Evolutionary conservation across 352 stramenopile genomes (phyloP).

Genomic region (Phytophthora quininea): DNA sequence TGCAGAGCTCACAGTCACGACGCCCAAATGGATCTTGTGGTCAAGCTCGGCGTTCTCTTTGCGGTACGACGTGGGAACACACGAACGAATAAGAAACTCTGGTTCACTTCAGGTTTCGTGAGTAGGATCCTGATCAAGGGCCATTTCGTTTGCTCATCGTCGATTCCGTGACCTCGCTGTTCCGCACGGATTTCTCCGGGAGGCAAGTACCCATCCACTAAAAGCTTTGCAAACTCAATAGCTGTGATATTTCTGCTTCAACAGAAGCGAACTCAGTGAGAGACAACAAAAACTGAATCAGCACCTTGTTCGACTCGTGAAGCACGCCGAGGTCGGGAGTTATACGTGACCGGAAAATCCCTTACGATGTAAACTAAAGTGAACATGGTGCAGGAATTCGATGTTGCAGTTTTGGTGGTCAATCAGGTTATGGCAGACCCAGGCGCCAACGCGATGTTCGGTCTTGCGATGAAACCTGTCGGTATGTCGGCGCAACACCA

Average conservation of each 20-base stretch:
- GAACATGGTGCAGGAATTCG: constrained; percentile 84
- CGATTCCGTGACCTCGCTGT: constrained; percentile 91
- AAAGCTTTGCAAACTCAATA: too few species aligned
- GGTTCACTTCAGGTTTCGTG: constrained; percentile 4
- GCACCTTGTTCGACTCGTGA: constrained; percentile 87
- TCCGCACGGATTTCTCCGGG: constrained; percentile 89
- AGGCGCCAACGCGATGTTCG: constrained; percentile 84
- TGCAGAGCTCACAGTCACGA: constrained; percentile 86
- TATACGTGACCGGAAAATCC: not conserved
- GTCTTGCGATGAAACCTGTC: constrained; percentile 83
- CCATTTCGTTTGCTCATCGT: constrained; percentile 89
- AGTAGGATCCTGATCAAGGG: constrained; percentile 66
- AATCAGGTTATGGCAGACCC: constrained; percentile 94
- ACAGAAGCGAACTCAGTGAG: constrained; percentile 60
- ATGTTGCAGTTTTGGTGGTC: constrained; percentile 92
- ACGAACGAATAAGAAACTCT: not conserved
- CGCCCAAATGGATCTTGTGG: constrained; percentile 88
- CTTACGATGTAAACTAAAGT: not conserved
- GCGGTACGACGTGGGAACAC: constrained; percentile 48
- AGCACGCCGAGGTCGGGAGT: constrained; percentile 64
- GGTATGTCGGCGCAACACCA: constrained; percentile 45
- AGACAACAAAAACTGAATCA: constrained; percentile 92
- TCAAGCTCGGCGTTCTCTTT: constrained; percentile 73
- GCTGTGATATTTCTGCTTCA: not conserved
- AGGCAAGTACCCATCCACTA: constrained; percentile 35